These are phyloP conservation scores for Fusarium sp. DNA, from an alignment of 2,329 filamentous ascomycete genomes.

Conservation along the genomic window DNA sequence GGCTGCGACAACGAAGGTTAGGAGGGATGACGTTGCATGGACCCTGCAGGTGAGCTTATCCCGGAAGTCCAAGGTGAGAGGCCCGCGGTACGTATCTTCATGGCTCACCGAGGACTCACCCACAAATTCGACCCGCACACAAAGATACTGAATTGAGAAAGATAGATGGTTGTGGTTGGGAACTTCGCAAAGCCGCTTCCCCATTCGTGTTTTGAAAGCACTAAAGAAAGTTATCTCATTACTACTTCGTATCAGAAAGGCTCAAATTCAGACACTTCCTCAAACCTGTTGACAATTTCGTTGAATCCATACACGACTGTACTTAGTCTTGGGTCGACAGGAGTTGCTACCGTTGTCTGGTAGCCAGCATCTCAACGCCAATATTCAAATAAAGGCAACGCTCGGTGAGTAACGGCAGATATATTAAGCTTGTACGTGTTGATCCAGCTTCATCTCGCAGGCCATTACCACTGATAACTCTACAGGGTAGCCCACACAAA, in stretches of 20 bases:
- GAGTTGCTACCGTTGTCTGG: not conserved
- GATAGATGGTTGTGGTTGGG: slow-evolving; percentile 27
- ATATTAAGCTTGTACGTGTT: not conserved
- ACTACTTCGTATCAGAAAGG: not conserved
- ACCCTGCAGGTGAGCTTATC: slow-evolving; percentile 21
- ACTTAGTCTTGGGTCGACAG: not conserved
- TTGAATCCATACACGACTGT: not conserved
- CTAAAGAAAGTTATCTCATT: too few species aligned
- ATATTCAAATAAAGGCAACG: not conserved
- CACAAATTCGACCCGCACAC: slow-evolving; percentile 41
- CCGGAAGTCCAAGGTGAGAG: slow-evolving; percentile 22
- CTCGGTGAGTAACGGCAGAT: not conserved
- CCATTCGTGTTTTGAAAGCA: not conserved
- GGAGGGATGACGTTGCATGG: slow-evolving; percentile 46
- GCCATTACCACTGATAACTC: not conserved
- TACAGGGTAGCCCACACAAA: slow-evolving; percentile 32
- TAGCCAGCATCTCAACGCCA: too few species aligned
- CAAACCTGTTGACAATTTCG: not conserved
- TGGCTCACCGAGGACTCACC: slow-evolving; percentile 35
- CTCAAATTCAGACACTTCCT: not conserved
- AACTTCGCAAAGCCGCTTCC: not conserved
- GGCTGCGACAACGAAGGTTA: slow-evolving; percentile 36
- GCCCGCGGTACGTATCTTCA: slow-evolving; percentile 28
- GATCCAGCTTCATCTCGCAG: not conserved
- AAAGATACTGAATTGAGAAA: slow-evolving; percentile 21